Base-by-base conservation (phyloP, 345 rosid species). In the Moricandia moricandioides region DNA sequence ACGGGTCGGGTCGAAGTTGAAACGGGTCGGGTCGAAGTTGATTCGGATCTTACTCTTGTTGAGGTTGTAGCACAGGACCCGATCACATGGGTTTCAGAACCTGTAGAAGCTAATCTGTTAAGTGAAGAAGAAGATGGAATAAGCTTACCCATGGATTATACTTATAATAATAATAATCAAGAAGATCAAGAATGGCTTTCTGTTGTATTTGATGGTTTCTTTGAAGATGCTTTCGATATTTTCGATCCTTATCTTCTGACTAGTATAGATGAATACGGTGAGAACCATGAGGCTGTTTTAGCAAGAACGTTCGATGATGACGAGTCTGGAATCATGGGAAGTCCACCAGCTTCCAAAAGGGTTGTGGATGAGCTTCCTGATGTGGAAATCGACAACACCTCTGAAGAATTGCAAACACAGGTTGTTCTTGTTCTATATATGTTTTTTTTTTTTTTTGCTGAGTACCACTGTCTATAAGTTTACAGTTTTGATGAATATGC, bases 321-420 rank as follows among this genome's bases (percentile, higher is more conserved):
- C 18, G 75, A 80, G 7, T 14, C 17, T 59, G 74, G 51, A 6
- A 7, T 49, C 24, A 72, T 13, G 51, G 86, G 82, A 34, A 87
- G 73, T n/a, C 96, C 91, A 14, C 92, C 98, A 0, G 96, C 98
- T 6, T 84, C 96, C 1, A 84, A 75, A 77, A 88, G 78, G 14
- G 85, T 78, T 4, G 83, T 94, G 31, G 86, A 86, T 63, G 81
- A 76, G 72, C 96, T 94, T 77, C 87, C 86, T 6, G 79, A 62
- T 14, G 88, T 87, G 60, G 81, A 72, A 8, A 24, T 2, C n/a
- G n/a, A n/a, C 24, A 21, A 88, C 64, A 83, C 86, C 8, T 71
- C 71, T 64, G 85, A 81, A 69, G 92, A 88, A 27, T 52, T 55
- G 51, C 58, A 7, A 49, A 59, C 18, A 16, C n/a, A 31, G 47